Conservation (phyloP, 805 yeast species). For the Metschnikowia amazonensis region DNA sequence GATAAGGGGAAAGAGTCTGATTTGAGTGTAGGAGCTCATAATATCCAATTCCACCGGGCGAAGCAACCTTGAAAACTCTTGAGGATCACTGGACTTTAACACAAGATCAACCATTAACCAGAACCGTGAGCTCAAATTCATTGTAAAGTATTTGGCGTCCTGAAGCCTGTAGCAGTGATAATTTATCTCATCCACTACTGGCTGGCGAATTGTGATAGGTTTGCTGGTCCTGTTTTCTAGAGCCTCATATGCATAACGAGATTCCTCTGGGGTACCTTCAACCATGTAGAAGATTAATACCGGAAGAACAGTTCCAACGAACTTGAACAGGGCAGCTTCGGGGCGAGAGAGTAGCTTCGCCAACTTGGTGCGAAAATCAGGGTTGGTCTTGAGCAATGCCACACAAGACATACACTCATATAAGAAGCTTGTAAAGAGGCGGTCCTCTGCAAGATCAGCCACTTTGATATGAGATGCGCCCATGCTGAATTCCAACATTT, state of each 20-base stretch:
- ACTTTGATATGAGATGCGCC: conserved; percentile 5
- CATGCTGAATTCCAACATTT: conserved; percentile 7
- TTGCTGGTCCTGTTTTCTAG: conserved; percentile 7
- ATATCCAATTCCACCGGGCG: conserved; percentile 30
- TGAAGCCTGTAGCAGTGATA: conserved; percentile 51
- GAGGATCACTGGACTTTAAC: conserved; percentile 21
- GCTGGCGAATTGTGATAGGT: conserved; percentile 6
- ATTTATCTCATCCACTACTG: conserved; percentile 52
- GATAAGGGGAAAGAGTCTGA: conserved; percentile 34
- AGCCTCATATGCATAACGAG: conserved; percentile 45
- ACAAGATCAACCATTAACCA: conserved; percentile 44
- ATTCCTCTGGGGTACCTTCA: conserved; percentile 47
- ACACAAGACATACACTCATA: conserved; percentile 54
- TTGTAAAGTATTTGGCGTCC: conserved; percentile 46
- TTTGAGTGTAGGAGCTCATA: conserved; percentile 26
- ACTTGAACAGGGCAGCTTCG: not conserved
- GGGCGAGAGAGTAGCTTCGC: not conserved
- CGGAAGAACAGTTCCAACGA: conserved; percentile 28
- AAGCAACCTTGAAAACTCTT: conserved; percentile 21
- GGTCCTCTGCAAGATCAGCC: not conserved
- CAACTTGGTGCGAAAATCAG: conserved; percentile 34
- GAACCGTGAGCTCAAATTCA: conserved; percentile 38
- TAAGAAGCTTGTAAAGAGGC: conserved; percentile 16
- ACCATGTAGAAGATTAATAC: conserved; percentile 53
- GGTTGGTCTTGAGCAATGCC: conserved; percentile 40